Percentiles rank a stretch among this genome's conserved stretches.
phyloP scores from a whole-genome alignment of 495 filamentous ascomycete species.

The Podospora conica region DNA sequence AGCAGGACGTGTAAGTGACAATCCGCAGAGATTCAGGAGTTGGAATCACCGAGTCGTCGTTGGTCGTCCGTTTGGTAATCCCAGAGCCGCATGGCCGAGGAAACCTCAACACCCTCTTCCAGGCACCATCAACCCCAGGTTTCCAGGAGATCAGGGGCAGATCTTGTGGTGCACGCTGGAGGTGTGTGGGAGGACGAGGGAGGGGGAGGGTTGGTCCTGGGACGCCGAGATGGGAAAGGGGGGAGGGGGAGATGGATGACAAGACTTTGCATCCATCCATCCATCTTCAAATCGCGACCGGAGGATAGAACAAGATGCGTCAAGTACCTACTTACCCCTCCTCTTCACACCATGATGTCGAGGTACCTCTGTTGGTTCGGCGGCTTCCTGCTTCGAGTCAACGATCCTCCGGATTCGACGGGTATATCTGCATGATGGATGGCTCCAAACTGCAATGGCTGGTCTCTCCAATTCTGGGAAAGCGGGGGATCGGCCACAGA shows the following conservation, averaged over 20 bases:
- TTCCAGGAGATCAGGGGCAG: neutral
- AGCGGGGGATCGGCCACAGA: neutral
- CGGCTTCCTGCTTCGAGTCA: neutral
- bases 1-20: neutral
- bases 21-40: neutral
- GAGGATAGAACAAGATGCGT: neutral
- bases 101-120: neutral
- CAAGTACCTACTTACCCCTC: neutral
- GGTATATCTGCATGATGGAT: neutral
- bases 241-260: neutral
- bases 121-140: neutral
- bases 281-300: neutral
- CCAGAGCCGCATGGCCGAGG: neutral
- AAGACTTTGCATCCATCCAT: neutral
- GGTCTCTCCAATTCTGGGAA: neutral
- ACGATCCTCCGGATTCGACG: neutral
- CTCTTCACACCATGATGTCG: neutral
- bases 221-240: neutral
- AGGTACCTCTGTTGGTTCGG: neutral
- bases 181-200: neutral
- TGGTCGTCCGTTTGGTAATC: neutral
- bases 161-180: neutral
- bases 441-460: neutral
- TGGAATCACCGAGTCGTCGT: neutral
- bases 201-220: neutral